Percentiles rank a stretch among this genome's conserved stretches.
phyloP scores from a whole-genome alignment of 139 green algal genomes.

The Coelastrella sp. region DNA sequence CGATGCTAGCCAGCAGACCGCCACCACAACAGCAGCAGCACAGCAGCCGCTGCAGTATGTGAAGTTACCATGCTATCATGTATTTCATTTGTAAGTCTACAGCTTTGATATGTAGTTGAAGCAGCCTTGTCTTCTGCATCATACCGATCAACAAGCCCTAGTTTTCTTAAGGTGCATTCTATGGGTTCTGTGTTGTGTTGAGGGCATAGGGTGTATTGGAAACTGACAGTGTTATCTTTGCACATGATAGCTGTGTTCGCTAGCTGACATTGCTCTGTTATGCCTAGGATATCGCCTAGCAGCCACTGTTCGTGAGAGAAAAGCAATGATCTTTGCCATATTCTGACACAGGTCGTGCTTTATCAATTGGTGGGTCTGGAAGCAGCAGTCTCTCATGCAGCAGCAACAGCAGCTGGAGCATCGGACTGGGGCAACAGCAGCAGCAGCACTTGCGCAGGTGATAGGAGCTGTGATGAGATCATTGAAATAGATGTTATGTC shows the following conservation, averaged over 20 bases:
- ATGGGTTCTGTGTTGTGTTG: no score
- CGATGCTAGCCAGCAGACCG: background rate
- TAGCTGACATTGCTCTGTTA: no score
- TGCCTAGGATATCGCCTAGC: no score
- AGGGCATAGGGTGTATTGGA: no score
- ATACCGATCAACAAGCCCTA: no score
- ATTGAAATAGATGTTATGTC: background rate
- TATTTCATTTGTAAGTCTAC: background rate
- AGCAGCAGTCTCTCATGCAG: background rate
- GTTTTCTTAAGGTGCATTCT: no score
- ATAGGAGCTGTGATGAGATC: background rate
- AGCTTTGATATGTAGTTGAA: background rate
- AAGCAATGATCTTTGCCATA: no score
- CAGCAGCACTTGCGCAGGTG: conserved; percentile 4
- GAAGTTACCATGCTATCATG: background rate
- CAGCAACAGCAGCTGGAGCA: conserved; percentile 9
- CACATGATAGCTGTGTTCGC: background rate
- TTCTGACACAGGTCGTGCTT: background rate
- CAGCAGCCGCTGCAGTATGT: no score
- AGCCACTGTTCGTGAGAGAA: no score
- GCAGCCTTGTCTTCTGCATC: background rate
- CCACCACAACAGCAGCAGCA: background rate
- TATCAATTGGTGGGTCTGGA: background rate
- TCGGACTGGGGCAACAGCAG: background rate
- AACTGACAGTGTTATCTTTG: background rate